Percentiles rank a stretch among this genome's conserved stretches.
phyloP scores from a whole-genome alignment of 1,284 basidiomycete genomes.

The Heterobasidion annosum region DNA sequence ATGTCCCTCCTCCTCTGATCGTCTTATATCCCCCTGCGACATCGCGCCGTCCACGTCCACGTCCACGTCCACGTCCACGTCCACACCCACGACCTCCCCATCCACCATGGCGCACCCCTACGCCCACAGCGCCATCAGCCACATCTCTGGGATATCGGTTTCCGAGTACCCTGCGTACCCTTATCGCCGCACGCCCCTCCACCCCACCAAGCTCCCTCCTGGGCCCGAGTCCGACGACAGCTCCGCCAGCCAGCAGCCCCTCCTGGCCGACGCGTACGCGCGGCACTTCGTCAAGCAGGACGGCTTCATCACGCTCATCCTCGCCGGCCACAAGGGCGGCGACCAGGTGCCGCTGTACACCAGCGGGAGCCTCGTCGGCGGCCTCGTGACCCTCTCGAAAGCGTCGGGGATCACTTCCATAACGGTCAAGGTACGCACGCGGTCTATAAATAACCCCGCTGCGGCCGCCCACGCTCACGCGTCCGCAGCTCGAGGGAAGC shows the following conservation, averaged over 20 bases:
- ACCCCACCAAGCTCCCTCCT: background rate
- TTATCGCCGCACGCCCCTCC: background rate
- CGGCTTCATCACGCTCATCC: conserved; percentile 9
- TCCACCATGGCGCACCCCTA: conserved; percentile 2
- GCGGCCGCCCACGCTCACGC: background rate
- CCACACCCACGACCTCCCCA: background rate
- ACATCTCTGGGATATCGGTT: background rate
- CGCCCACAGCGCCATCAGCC: background rate
- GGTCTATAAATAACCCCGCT: too few species aligned
- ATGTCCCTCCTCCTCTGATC: too few species aligned
- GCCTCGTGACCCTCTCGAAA: conserved; percentile 13
- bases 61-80: too few species aligned
- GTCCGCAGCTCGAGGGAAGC: conserved; percentile 6
- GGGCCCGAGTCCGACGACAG: background rate
- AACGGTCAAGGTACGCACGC: conserved; percentile 8
- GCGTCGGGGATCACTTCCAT: conserved; percentile 9
- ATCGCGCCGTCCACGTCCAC: too few species aligned
- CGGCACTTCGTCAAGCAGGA: conserved; percentile 15
- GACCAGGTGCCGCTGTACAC: conserved; percentile 12
- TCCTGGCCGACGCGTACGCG: background rate
- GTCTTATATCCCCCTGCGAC: too few species aligned
- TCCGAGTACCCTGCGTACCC: background rate
- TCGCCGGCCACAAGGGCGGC: conserved; percentile 11
- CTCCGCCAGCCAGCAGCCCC: background rate
- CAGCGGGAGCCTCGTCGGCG: conserved; percentile 13